Conservation (phyloP, 2,329 filamentous ascomycete species). For the Pyrenochaeta sp. region DNA sequence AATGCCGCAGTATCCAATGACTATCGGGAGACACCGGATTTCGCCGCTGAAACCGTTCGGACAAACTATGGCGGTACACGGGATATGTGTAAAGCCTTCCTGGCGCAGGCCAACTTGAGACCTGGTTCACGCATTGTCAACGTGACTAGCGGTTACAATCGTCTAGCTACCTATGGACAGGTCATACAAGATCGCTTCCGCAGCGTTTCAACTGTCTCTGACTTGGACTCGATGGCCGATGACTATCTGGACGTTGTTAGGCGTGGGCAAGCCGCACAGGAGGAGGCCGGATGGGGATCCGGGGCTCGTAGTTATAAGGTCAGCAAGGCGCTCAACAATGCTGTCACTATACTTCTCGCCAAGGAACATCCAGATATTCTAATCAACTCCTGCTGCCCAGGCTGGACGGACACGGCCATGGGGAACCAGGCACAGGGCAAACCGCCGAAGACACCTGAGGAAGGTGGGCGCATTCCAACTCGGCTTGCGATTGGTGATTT, state of each 20-base stretch:
- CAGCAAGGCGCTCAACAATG: conserved; percentile 32
- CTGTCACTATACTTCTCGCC: conserved; percentile 24
- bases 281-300: conserved; percentile 13
- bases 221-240: conserved; percentile 12
- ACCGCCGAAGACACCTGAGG: conserved; percentile 27
- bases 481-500: conserved; percentile 25
- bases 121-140: conserved; percentile 28
- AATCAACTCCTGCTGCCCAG: conserved; percentile 31
- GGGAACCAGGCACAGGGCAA: conserved; percentile 23
- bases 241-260: conserved; percentile 5
- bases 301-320: conserved; percentile 30
- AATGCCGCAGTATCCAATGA: conserved; percentile 33
- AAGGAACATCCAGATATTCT: conserved; percentile 8
- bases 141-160: conserved; percentile 17
- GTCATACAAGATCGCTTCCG: conserved; percentile 6
- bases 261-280: background rate
- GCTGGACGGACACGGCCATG: conserved; percentile 36
- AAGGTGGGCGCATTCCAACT: conserved; percentile 21
- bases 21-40: conserved; percentile 15
- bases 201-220: background rate
- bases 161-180: conserved; percentile 14
- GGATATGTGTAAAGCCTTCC: conserved; percentile 24
- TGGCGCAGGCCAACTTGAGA: conserved; percentile 14
- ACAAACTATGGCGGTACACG: conserved; percentile 28
- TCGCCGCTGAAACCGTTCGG: conserved; percentile 17